Evolutionary conservation across 768 basidiomycete genomes (phyloP), one percentile per base, ranked within the genome.

Genomic region (Termitomyces sp.): DNA sequence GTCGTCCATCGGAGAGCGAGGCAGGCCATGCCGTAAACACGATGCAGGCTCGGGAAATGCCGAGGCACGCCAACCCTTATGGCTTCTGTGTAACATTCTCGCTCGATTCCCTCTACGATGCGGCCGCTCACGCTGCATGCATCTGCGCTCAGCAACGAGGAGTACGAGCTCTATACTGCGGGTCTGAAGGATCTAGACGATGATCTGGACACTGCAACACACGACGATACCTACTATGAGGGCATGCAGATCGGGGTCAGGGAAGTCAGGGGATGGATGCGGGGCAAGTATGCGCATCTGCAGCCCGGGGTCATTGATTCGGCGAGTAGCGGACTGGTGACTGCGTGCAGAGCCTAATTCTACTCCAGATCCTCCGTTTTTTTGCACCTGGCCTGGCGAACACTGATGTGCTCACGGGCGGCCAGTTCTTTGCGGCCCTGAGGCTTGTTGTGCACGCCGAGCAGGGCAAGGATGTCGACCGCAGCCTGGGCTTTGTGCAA

Each of bases 361-460:
- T 51, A 39, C 12, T 26, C 2, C 62, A 91, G 88, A 85, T 90
- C 57, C 73, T 92, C 51, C 81, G 75, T 46, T 68, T 87, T 1
- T 90, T 91, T 65, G 75, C 77, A 39, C 84, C 88, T 2, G 75
- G 72, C 55, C 71, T 88, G 49, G 74, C 71, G 0, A 77, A 73
- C 10, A 71, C 73, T 8, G 86, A 88, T 62, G 71, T 73, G 2
- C 73, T 92, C 34, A 76, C 77, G 10, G 84, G 85, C 1, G 85
- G 86, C 16, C 86, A 92, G 63, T 89, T 92, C 67, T 92, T 92
- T 64, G 89, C 89, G 8, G 84, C 80, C 0, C 72, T 90, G 24
- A 73, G 90, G 41, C 81, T 92, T 2, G 80, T 87, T 0, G 68
- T 81, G 7, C 89, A 92, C 55, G 81, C 75, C 36, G 77, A 82